Base-by-base conservation (phyloP, 1,284 basidiomycete genomes). In the Volvariella volvacea region DNA sequence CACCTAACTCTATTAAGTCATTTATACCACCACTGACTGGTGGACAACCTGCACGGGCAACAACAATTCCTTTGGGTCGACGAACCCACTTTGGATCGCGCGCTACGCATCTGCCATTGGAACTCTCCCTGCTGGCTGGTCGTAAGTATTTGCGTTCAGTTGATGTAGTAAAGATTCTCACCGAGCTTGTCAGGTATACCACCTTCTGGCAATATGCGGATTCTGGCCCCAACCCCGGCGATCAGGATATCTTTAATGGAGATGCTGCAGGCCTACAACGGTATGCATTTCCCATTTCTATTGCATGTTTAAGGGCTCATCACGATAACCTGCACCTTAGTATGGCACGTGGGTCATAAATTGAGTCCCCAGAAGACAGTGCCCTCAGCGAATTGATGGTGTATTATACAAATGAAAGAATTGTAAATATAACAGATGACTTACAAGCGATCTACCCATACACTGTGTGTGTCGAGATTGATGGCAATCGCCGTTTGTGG, bases 201-300 rank as follows among this genome's bases (percentile, higher is more conserved):
- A 77, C 79, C 0, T 81, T 85, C 62, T 83, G 80, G 80, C 80
- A 83, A 58, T 77, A 73, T 47, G 71, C 73, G 2, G 70, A 78
- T 52, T 66, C 66, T 8, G 70, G 74, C 2, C 43, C 66, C 10
- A 76, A 72, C 51, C 73, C 76, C 21, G 78, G 78, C 21, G 78
- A 82, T 49, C 70, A 73, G 40, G 73, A 81, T 53, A 48, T 63
- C 46, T 81, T 75, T 61, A 75, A 77, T 39, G 75, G 75, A 22
- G 40, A 46, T 22, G 17, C 33, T 12, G 33, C 40, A 7, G 45
- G 45, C 15, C 28, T 46, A 21, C 22, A 22, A 16, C n/a, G 21
- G 2, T 30, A 34, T 10, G 44, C 44, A 12, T 6, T 22, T n/a
- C 9, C 30, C 30, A 31, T 9, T n/a, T n/a, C n/a, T n/a, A n/a